These are phyloP conservation scores for Chimonanthus salicifolius DNA, from an alignment of 164 flowering plant species.

Conservation along the genomic window DNA sequence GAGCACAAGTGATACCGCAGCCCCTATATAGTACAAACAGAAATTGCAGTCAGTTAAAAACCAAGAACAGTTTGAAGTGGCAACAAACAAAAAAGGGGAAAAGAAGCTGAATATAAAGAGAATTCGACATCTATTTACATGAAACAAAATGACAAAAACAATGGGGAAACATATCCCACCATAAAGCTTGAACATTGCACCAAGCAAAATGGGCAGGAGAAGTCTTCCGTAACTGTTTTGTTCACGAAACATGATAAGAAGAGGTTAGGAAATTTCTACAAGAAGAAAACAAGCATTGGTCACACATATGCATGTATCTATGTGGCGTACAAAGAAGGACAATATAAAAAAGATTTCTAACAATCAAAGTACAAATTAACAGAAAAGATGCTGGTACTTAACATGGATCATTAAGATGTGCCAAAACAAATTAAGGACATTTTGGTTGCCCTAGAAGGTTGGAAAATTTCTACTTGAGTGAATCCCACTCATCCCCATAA, in stretches of 20 bases:
- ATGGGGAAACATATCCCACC: constrained; percentile 33
- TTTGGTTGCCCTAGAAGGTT: too few relatives aligned
- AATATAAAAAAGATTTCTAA: background rate
- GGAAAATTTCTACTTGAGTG: too few relatives aligned
- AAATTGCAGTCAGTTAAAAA: background rate
- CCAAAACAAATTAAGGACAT: too few relatives aligned
- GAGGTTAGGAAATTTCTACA: background rate
- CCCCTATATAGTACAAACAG: constrained; percentile 51
- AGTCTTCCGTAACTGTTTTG: constrained; percentile 85
- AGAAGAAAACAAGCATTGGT: background rate
- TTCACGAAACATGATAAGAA: background rate
- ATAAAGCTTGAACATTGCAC: constrained; percentile 77
- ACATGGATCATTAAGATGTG: too few relatives aligned
- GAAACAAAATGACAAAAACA: background rate
- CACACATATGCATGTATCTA: too few relatives aligned
- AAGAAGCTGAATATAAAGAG: background rate
- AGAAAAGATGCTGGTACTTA: background rate
- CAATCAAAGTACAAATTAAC: background rate
- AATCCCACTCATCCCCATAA: too few relatives aligned
- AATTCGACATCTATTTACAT: background rate
- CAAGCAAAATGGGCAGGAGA: constrained; percentile 91
- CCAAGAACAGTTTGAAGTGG: background rate
- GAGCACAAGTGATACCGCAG: constrained; percentile 68
- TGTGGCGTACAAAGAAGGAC: too few relatives aligned
- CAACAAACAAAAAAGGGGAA: background rate